Percentiles rank a stretch among this genome's conserved stretches.
Conservation (phyloP, 2,329 filamentous ascomycete genomes). For the Penicillium freii region DNA sequence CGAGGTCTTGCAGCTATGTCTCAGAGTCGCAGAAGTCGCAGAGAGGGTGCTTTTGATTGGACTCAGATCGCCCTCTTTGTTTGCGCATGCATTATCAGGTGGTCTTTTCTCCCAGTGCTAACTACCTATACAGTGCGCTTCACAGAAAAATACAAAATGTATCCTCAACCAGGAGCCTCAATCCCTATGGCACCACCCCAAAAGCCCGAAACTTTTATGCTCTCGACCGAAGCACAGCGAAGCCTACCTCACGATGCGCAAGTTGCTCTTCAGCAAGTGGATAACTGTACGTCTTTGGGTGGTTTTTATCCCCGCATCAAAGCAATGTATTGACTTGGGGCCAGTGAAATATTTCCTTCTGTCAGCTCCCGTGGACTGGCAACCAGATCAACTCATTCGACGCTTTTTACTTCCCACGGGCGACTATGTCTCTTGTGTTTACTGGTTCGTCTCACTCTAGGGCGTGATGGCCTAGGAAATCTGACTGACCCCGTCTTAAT, state of each 20-base stretch:
- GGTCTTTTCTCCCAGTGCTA: slow-evolving; percentile 23
- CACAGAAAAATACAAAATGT: slow-evolving; percentile 55
- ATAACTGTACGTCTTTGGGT: slow-evolving; percentile 71
- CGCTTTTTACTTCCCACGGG: slow-evolving; percentile 93
- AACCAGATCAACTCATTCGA: slow-evolving; percentile 91
- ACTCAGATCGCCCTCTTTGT: slow-evolving; percentile 17
- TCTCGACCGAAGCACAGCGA: slow-evolving; percentile 95
- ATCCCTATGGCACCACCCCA: slow-evolving; percentile 90
- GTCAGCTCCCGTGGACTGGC: slow-evolving; percentile 97
- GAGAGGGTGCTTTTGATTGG: slow-evolving; percentile 5
- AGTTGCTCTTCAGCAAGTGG: slow-evolving; percentile 95
- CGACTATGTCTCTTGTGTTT: slow-evolving; percentile 97
- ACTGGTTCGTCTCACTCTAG: slow-evolving; percentile 63
- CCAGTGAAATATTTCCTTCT: slow-evolving; percentile 99
- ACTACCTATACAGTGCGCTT: slow-evolving; percentile 14
- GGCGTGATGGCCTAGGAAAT: slow-evolving; percentile 8
- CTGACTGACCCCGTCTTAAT: slow-evolving; percentile 17
- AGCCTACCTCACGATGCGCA: slow-evolving; percentile 94
- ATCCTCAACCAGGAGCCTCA: slow-evolving; percentile 71
- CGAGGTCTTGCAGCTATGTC: slow-evolving; percentile 21
- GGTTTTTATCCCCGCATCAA: neutral
- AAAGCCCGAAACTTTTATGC: slow-evolving; percentile 98
- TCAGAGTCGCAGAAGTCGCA: slow-evolving; percentile 7
- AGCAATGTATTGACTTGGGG: slow-evolving; percentile 11
- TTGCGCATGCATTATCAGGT: slow-evolving; percentile 17